Evolutionary conservation across 2,329 filamentous ascomycete genomes (phyloP).

Genomic region (Biscogniauxia marginata): DNA sequence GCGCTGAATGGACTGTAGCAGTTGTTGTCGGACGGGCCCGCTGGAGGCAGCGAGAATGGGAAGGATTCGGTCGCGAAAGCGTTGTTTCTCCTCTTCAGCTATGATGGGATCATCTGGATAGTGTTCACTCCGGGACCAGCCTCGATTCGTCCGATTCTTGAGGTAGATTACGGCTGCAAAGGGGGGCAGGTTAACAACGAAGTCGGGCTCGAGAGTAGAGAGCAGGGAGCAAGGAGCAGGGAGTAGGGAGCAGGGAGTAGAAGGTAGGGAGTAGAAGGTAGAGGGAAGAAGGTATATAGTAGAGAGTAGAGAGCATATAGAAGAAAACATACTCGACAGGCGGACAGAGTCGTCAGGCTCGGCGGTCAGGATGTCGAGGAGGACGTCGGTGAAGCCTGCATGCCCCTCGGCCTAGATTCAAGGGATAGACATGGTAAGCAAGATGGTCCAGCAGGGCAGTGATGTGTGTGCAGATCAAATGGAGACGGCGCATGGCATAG

Average conservation of each 20-base stretch:
- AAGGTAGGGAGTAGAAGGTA: constrained; percentile 12
- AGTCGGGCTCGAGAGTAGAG: too few species aligned
- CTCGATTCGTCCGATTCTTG: constrained; percentile 94
- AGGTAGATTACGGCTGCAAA: constrained; percentile 86
- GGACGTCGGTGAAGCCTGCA: constrained; percentile 83
- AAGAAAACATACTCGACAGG: constrained; percentile 71
- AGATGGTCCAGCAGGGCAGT: neutral
- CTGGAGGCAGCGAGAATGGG: constrained; percentile 82
- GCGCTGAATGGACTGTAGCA: constrained; percentile 92
- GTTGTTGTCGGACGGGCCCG: constrained; percentile 82
- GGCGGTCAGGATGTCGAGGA: constrained; percentile 84
- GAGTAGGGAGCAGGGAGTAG: too few species aligned
- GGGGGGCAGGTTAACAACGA: constrained; percentile 1
- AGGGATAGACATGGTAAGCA: constrained; percentile 1
- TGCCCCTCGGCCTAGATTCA: constrained; percentile 76
- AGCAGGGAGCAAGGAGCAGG: too few species aligned
- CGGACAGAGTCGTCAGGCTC: constrained; percentile 85
- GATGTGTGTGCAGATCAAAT: neutral
- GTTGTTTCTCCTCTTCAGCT: constrained; percentile 82
- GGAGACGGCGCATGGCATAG: neutral
- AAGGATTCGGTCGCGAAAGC: constrained; percentile 83
- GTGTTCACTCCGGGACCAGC: constrained; percentile 80
- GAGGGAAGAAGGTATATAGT: constrained; percentile 24
- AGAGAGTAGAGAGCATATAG: neutral
- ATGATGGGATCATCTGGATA: constrained; percentile 71